Evolutionary conservation across 2,329 filamentous ascomycete genomes (phyloP), one percentile per base, ranked within the genome.

Genomic region (Pleoardoris graminearum): DNA sequence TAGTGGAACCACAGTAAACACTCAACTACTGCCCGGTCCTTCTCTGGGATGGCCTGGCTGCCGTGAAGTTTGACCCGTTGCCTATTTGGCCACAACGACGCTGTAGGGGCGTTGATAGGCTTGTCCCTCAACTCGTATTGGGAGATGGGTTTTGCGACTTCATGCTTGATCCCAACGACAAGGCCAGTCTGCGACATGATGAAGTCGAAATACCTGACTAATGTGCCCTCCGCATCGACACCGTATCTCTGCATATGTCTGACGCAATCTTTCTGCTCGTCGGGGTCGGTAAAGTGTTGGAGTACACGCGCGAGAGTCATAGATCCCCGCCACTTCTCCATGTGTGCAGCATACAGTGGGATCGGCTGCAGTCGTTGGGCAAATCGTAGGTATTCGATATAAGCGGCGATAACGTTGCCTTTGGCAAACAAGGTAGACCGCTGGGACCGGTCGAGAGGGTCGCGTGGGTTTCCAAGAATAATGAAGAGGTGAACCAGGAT

Each of bases 1-100:
- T 90, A 81, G 52, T 90, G 77, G 69, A 93, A 86, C 92, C 93
- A 97, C 67, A 95, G 89, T 53, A 97, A 76, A 32, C 89, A 86
- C 51, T 88, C 83, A 39, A 97, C 90, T 46, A 96, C 80, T 29
- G 87, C 84, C 57, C 93, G 87, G 53, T 88, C 83, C 37, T 80
- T 74, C 7, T 85, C 79, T 1, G 85, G 83, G 3, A 86, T 85
- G 48, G 47, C 2, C 16, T 36, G 65, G 22, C 7, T 37, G 1
- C 32, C 35, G 22, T n/a, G 33, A 21, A 23, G 58, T 47, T 92
- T 84, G 65, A 96, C 89, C 54, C 88, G 85, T 5, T 82, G 77
- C 67, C 82, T 85, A 50, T 96, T 82, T n/a, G 78, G 77, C 58
- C 78, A 79, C 23, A 76, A 62, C 8, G 76, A 70, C 21, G 77